These are phyloP conservation scores for Gracilaria domingensis DNA, from an alignment of 23 red algal genomes.

Conservation along the genomic window DNA sequence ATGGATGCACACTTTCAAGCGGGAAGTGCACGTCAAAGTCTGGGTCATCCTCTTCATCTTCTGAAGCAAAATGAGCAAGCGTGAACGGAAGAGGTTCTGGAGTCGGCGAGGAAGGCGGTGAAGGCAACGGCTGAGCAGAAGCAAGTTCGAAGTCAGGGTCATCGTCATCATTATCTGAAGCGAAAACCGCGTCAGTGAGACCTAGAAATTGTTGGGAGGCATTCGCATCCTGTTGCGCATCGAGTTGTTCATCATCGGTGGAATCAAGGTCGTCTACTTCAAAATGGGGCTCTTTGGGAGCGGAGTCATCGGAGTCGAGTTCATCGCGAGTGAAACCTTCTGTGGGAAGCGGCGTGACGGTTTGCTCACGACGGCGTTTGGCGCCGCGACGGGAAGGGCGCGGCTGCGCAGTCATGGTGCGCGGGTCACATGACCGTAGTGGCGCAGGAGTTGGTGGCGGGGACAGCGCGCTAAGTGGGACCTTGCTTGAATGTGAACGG, in stretches of 20 bases:
- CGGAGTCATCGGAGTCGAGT: conserved; percentile 45
- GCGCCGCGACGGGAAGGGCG: conserved; percentile 9
- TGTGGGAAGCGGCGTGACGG: background rate
- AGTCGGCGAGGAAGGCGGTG: background rate
- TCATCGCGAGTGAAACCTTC: conserved; percentile 41
- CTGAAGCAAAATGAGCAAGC: conserved; percentile 7
- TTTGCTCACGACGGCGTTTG: conserved; percentile 6
- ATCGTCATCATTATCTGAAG: conserved; percentile 13
- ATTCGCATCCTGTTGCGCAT: background rate
- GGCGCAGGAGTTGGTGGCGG: background rate
- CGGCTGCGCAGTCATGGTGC: conserved; percentile 19
- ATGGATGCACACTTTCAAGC: background rate
- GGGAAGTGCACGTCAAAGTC: conserved; percentile 24
- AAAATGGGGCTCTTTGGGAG: conserved; percentile 26
- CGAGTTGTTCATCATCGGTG: conserved; percentile 33
- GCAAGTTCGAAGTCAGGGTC: conserved; percentile 20
- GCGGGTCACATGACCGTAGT: background rate
- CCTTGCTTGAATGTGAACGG: background rate
- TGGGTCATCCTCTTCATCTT: conserved; percentile 54
- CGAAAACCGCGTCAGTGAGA: conserved; percentile 19
- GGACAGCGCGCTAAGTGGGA: background rate
- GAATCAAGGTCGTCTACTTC: conserved; percentile 65
- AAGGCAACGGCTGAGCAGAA: background rate
- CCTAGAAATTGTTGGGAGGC: background rate
- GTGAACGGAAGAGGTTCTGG: conserved; percentile 18